Evolutionary conservation across 2,329 filamentous ascomycete genomes (phyloP).

Genomic region (Arthrobotrys megalospora): DNA sequence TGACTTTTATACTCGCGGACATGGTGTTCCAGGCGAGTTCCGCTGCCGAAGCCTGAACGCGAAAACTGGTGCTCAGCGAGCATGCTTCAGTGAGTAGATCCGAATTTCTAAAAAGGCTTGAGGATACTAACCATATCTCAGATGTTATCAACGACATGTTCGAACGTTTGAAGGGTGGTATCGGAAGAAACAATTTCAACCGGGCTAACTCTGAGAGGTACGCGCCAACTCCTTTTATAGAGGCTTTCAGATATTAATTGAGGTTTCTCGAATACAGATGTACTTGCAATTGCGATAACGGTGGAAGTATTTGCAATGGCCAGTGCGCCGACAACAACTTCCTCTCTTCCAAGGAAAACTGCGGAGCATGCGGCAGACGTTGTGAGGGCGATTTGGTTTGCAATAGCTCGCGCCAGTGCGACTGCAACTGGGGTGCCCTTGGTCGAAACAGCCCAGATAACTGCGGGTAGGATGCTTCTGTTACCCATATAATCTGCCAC

Average conservation of each 20-base stretch:
- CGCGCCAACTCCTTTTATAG: not conserved
- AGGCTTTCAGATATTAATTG: not conserved
- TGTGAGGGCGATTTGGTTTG: conserved; percentile 29
- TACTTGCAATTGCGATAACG: conserved; percentile 29
- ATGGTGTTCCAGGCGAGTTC: conserved; percentile 3
- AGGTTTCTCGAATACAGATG: not conserved
- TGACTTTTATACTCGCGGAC: not conserved
- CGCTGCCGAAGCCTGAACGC: conserved; percentile 15
- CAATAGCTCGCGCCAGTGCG: conserved; percentile 16
- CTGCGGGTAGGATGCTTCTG: conserved; percentile 8
- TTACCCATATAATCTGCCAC: not conserved
- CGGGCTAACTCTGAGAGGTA: conserved; percentile 18
- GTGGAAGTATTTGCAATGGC: conserved; percentile 22
- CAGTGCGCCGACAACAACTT: conserved; percentile 17
- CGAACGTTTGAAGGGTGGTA: conserved; percentile 11
- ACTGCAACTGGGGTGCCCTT: conserved; percentile 30
- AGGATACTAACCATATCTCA: not conserved
- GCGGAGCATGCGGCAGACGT: conserved; percentile 25
- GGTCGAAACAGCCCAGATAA: conserved; percentile 28
- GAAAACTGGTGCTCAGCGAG: conserved; percentile 11
- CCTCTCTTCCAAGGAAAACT: conserved; percentile 16
- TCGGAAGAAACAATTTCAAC: conserved; percentile 30
- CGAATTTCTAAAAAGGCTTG: not conserved
- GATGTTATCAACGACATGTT: not conserved
- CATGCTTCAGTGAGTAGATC: conserved; percentile 10